phyloP scores from a whole-genome alignment of 768 basidiomycete genomes.

The Termitomyces sp. region DNA sequence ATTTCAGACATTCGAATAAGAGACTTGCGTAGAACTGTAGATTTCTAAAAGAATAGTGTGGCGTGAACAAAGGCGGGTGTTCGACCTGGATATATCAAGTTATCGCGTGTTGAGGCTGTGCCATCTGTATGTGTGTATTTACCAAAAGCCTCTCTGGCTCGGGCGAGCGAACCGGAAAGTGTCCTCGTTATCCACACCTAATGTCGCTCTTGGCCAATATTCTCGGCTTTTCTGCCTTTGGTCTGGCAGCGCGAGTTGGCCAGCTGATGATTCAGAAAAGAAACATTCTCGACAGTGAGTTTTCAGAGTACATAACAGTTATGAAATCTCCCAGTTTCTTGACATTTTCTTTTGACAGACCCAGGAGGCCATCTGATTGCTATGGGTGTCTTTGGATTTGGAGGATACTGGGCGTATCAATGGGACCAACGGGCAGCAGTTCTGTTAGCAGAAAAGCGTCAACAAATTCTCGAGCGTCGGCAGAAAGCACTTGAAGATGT shows the following conservation, averaged over 20 bases:
- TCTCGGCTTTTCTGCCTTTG: constrained; percentile 75
- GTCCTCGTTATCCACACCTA: not conserved
- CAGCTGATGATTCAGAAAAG: constrained; percentile 84
- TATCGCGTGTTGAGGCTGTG: constrained; percentile 31
- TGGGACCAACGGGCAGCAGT: constrained; percentile 62
- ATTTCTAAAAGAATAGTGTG: constrained; percentile 6
- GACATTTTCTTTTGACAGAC: constrained; percentile 36
- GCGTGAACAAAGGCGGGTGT: constrained; percentile 6
- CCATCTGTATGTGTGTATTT: constrained; percentile 24
- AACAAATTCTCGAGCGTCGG: constrained; percentile 50
- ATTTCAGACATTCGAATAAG: constrained; percentile 19
- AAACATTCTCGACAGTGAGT: constrained; percentile 76
- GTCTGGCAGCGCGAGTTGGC: constrained; percentile 77
- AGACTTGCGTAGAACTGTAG: constrained; percentile 6
- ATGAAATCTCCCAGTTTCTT: not conserved
- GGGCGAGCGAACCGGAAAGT: too few species aligned
- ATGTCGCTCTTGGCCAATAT: constrained; percentile 69
- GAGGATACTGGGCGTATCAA: constrained; percentile 68
- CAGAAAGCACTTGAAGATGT: constrained; percentile 26
- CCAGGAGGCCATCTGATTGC: constrained; percentile 64
- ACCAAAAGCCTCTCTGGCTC: constrained; percentile 10
- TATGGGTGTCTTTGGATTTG: constrained; percentile 64
- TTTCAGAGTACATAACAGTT: too few species aligned
- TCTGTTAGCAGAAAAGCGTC: constrained; percentile 58
- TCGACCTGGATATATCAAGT: too few species aligned